Conservation (phyloP, 345 rosid species). For the Salix caprea region DNA sequence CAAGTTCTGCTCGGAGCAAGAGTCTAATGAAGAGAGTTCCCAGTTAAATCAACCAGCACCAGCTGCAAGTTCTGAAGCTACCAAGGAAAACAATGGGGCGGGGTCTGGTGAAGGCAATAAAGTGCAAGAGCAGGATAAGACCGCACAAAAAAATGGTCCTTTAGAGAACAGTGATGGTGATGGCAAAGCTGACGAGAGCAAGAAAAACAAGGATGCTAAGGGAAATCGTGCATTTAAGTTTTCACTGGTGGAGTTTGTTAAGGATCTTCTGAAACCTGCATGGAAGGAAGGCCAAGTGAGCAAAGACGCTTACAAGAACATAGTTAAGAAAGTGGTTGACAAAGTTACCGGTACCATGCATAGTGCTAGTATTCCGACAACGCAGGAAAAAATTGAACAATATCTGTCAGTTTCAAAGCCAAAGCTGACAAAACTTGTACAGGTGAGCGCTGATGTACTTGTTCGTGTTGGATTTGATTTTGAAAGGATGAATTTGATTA, state of each 20-base stretch:
- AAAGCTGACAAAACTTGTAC: conserved; percentile 88
- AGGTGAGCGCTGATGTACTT: conserved; percentile 42
- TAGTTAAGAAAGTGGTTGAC: conserved; percentile 93
- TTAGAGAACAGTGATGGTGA: conserved; percentile 43
- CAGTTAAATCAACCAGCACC: conserved; percentile 18
- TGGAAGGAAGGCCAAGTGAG: conserved; percentile 93
- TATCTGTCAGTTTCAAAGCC: conserved; percentile 78
- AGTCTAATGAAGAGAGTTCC: conserved; percentile 16
- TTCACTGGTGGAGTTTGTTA: conserved; percentile 80
- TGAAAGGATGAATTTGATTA: neutral
- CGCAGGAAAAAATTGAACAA: conserved; percentile 84
- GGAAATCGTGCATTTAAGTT: conserved; percentile 77
- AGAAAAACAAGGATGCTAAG: conserved; percentile 73
- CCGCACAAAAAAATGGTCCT: conserved; percentile 32
- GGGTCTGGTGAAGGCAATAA: conserved; percentile 38
- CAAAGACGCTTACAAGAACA: conserved; percentile 87
- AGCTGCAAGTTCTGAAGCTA: conserved; percentile 28
- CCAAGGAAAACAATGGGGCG: conserved; percentile 26
- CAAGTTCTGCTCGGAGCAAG: conserved; percentile 18
- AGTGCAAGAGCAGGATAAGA: conserved; percentile 34
- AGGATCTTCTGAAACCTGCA: conserved; percentile 82
- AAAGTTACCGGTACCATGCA: conserved; percentile 81
- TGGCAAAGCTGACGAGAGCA: conserved; percentile 49
- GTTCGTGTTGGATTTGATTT: neutral
- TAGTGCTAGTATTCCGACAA: conserved; percentile 71